Conservation (phyloP, 257 asterid species). For the Plectranthus barbatus region DNA sequence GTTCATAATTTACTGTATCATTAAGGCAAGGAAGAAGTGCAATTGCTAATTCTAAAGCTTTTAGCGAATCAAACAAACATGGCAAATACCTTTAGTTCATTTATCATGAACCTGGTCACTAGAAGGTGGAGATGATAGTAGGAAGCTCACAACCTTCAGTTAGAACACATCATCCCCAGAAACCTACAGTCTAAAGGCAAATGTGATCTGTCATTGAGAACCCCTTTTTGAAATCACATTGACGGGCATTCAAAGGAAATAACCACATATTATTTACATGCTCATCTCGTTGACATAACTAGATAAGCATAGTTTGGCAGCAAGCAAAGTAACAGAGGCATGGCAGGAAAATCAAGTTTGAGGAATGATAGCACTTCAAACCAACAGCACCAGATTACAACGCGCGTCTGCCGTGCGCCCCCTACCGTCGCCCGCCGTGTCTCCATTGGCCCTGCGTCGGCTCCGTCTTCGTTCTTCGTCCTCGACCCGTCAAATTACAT, state of each 20-base stretch:
- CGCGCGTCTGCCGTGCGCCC: too few species aligned
- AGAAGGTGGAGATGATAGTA: not conserved
- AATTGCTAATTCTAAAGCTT: too few species aligned
- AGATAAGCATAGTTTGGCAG: not conserved
- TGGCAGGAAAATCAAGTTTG: conserved; percentile 2
- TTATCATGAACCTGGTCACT: not conserved
- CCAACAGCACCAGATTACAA: not conserved
- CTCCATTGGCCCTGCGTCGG: too few species aligned
- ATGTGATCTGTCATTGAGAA: not conserved
- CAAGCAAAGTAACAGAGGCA: not conserved
- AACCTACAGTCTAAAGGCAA: not conserved
- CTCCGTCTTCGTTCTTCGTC: too few species aligned
- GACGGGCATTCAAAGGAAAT: too few species aligned
- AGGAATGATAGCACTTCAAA: not conserved
- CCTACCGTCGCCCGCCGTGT: too few species aligned
- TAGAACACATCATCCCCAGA: not conserved
- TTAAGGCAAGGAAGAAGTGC: not conserved
- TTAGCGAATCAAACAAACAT: not conserved
- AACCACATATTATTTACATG: not conserved
- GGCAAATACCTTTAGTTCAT: not conserved
- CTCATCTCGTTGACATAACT: not conserved
- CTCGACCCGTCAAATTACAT: too few species aligned
- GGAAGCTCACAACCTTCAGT: not conserved
- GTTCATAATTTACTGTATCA: not conserved
- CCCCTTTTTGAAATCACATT: not conserved